A percentile compares a stretch with the other conserved stretches of the same genome.
phyloP scores from a whole-genome alignment of 805 yeast species.

The Kodamaea sagamina region DNA sequence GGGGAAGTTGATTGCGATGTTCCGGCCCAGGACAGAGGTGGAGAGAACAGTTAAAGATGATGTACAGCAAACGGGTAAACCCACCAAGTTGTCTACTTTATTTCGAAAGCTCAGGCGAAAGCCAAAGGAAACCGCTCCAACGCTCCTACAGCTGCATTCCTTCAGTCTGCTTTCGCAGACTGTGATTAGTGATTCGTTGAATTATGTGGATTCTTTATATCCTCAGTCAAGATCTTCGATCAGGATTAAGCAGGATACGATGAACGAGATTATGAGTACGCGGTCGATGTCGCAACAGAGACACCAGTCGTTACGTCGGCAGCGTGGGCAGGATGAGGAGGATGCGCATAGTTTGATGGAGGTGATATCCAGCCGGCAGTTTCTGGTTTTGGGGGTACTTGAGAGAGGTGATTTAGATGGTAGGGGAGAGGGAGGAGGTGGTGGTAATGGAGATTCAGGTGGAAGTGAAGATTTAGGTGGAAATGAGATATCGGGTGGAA shows the following conservation, averaged over 20 bases:
- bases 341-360: conserved; percentile 9
- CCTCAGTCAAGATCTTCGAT: not conserved
- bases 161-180: conserved; percentile 1
- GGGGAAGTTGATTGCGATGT: not conserved
- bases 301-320: conserved; percentile 5
- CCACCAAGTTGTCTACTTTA: too few relatives aligned
- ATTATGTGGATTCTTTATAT: conserved; percentile 6
- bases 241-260: conserved; percentile 8
- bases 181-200: conserved; percentile 1
- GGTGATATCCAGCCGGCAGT: conserved; percentile 6
- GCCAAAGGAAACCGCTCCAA: too few relatives aligned
- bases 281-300: conserved; percentile 8
- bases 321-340: not conserved
- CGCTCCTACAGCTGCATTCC: not conserved
- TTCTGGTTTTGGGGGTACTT: too few relatives aligned
- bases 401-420: too few relatives aligned
- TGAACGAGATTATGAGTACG: conserved; percentile 6
- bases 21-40: too few relatives aligned
- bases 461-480: too few relatives aligned
- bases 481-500: too few relatives aligned
- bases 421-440: too few relatives aligned
- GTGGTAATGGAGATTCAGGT: too few relatives aligned
- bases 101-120: too few relatives aligned
- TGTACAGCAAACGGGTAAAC: too few relatives aligned
- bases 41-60: too few relatives aligned